Percentiles rank a stretch among this genome's conserved stretches.
These are phyloP conservation scores for Xanthoconium separans DNA, from an alignment of 1,284 basidiomycete species.

Conservation along the genomic window DNA sequence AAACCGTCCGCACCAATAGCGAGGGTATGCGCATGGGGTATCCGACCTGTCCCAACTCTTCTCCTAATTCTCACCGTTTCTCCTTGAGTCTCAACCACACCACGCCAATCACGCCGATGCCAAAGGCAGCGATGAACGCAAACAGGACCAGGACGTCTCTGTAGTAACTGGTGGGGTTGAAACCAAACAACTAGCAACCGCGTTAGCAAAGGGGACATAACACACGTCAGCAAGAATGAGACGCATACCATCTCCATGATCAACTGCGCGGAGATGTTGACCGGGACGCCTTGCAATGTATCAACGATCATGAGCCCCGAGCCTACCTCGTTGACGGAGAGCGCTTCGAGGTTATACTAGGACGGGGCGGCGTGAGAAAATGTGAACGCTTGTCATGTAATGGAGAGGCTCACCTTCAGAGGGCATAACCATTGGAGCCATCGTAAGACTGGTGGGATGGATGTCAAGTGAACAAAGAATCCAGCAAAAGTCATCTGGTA, in stretches of 20 bases:
- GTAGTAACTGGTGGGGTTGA: conserved; percentile 74
- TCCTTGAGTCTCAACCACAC: conserved; percentile 79
- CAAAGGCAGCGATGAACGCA: conserved; percentile 80
- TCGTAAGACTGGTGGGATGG: conserved; percentile 80
- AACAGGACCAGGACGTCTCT: conserved; percentile 84
- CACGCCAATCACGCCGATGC: conserved; percentile 60
- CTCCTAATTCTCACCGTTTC: conserved; percentile 43
- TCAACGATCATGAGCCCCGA: conserved; percentile 83
- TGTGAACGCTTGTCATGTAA: not conserved
- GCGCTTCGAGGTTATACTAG: conserved; percentile 79
- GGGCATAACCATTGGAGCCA: conserved; percentile 84
- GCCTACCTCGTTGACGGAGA: conserved; percentile 86
- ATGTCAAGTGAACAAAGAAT: conserved; percentile 79
- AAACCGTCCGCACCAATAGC: too few relatives aligned
- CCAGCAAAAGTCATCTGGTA: conserved; percentile 87
- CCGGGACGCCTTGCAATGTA: conserved; percentile 75
- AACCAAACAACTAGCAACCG: conserved; percentile 70
- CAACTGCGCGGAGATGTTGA: conserved; percentile 72
- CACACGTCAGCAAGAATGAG: not conserved
- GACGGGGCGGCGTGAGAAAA: conserved; percentile 23
- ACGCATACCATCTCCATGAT: conserved; percentile 78
- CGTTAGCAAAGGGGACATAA: not conserved
- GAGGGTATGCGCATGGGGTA: not conserved
- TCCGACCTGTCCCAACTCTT: not conserved
- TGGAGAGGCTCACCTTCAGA: conserved; percentile 40